phyloP scores from a whole-genome alignment of 73 alveolate species.

The Uronychia setigera region DNA sequence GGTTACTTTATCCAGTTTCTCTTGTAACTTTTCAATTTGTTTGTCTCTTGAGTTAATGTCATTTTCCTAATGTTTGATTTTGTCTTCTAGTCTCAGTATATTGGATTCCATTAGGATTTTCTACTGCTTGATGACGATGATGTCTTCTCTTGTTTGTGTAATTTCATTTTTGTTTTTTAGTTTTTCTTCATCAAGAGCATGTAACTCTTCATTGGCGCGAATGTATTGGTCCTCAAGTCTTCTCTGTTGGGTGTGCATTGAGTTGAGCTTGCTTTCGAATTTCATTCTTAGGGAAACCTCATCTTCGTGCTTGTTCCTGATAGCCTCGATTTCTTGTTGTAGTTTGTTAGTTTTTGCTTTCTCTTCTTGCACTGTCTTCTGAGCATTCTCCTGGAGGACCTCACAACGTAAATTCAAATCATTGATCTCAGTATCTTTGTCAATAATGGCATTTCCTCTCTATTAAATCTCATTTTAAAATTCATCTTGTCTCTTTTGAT shows the following conservation, averaged over 20 bases:
- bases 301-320: slow-evolving; percentile 44
- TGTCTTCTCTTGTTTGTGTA: background rate
- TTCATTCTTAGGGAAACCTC: slow-evolving; percentile 38
- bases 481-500: slow-evolving; percentile 31
- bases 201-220: slow-evolving; percentile 10
- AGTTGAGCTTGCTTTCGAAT: slow-evolving; percentile 43
- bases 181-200: background rate
- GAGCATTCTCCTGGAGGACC: slow-evolving; percentile 18
- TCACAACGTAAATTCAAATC: slow-evolving; percentile 9
- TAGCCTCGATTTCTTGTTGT: background rate
- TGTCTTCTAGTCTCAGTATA: background rate
- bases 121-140: background rate
- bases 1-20: background rate
- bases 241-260: slow-evolving; percentile 37
- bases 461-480: slow-evolving; percentile 19
- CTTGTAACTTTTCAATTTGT: background rate
- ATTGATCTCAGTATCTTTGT: slow-evolving; percentile 24
- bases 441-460: slow-evolving; percentile 11
- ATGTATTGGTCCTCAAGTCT: slow-evolving; percentile 36
- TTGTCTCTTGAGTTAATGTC: background rate
- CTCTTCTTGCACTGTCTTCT: slow-evolving; percentile 32
- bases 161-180: background rate
- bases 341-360: slow-evolving; percentile 12
- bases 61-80: background rate
- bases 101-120: background rate